Evolutionary conservation across 2,329 filamentous ascomycete species (phyloP), one percentile per base, ranked within the genome.

Genomic region (Calonectria montana): DNA sequence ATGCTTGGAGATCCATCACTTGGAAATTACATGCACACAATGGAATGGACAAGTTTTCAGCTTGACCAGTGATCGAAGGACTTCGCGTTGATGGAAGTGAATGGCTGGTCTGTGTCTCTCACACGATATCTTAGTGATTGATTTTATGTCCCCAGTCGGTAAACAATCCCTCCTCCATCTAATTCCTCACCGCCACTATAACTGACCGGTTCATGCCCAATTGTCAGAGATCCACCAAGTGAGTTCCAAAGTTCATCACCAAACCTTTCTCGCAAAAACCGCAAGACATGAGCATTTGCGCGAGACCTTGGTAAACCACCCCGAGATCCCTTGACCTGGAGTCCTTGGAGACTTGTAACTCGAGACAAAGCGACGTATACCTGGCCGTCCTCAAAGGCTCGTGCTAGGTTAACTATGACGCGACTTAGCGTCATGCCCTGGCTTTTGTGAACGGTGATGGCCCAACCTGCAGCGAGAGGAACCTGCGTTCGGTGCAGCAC

Each of bases 381-480:
- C 80, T 92, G 90, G 0, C 90, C 90, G 35, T 86, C 83, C 70
- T 89, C 89, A 75, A 92, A 93, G 0, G 85, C 85, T 4, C 80
- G 78, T 0, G 79, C 77, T 4, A 93, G 77, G 76, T 92, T 82
- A 1, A 93, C 89, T 2, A 87, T 84, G 2, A 91, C 90, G 4
- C 86, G 85, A 23, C 91, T 87, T 6, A 93, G 82, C 2, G 90
- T 92, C 84, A 92, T 88, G 3, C 90, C 90, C 81, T 93, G 89
- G 4, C 86, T 86, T 79, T 91, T 92, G 78, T 93, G 91, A 2
- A 92, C 88, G 0, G 87, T 92, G 76, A 92, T 87, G 0, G 91
- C 91, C 88, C 91, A 93, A 0, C 87, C 91, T 0, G 90, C 84
- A 2, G 86, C 81, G 0, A 93, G 83, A 0, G 91, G 91, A 7